Evolutionary conservation across 768 basidiomycete species (phyloP), one percentile per base, ranked within the genome.

Genomic region (Rhizopogon roseolus): DNA sequence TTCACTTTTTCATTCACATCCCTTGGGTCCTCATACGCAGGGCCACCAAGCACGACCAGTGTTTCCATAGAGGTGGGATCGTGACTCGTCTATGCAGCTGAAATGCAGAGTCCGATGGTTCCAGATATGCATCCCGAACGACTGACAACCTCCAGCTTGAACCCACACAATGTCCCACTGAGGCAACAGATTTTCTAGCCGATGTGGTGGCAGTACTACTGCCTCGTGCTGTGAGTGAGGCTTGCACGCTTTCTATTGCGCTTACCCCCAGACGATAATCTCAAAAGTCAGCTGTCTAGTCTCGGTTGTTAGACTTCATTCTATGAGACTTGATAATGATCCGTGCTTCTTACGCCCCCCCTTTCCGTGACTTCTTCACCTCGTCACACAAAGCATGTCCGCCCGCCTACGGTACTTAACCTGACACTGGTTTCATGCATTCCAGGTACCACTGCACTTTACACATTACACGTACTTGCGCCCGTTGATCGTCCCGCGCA

Each of bases 341-440:
- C 14, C 46, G 34, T 48, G 46, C 46, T 48, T 48, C 46, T 48
- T 48, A 48, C 46, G 46, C 46, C 46, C 46, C 46, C 34, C 46
- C 29, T 36, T 48, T 48, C 5, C 5, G 46, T 22, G 46, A 11
- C 19, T 36, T 48, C 46, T 19, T 48, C 46, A 48, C 46, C 46
- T 48, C 40, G 36, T 48, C 46, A 48, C 46, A 36, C 2, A 14
- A 25, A 48, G 19, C 34, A 36, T 48, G 46, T 34, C 46, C 34
- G 22, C 36, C 34, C 14, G 5, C 22, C 14, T 22, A 37, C 36
- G 34, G 34, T 48, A 48, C 46, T 48, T 48, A 48, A 36, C 46
- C 46, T 36, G 34, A 36, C 46, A 36, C 22, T 48, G 46, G 19
- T 48, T 48, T 48, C 14, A 16, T 48, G 13, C 32, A 7, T 46